Base-by-base conservation (phyloP, 2,329 filamentous ascomycete species). In the Dactylellina leptospora region DNA sequence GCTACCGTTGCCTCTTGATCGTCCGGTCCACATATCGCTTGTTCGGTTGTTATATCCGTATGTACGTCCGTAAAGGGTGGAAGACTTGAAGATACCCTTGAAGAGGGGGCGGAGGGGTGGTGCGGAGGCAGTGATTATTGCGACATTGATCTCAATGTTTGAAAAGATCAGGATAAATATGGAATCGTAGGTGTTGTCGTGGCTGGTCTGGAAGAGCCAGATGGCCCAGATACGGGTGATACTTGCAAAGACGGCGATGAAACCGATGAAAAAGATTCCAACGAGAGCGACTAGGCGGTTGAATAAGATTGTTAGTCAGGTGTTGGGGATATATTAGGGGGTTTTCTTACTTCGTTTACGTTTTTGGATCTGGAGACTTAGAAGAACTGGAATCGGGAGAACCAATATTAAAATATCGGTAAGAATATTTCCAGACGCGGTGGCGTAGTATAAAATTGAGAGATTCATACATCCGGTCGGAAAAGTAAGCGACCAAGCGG, bases 371-470 rank as follows among this genome's bases (percentile, higher is more conserved):
- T 83, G 81, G 47, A 83, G 79, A 16, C 77, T 75, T 79, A 82
- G 81, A 11, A 85, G 79, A n/a, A 81, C 81, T 23, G 81, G 79
- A 66, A 85, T 79, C 0, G 84, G 83, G 30, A 85, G 75, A 10
- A 79, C 22, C 38, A 85, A 75, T 40, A 85, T 81, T 55, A 83
- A 68, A 10, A 83, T 64, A 64, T 85, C 83, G 5, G 81, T 82
- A 4, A 80, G 72, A 22, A 84, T 82, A 48, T 82, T 83, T 64
- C 82, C 81, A 0, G 80, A 80, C 0, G 79, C 80, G 50, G 80
- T 80, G 38, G 78, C 78, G 30, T 81, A 79, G 55, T 80, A 81
- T 6, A 78, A 77, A 6, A 77, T 76, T 27, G 79, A 77, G 48
- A 79, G 77, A 58, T 81, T 77, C 55, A 79, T 79, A 54, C 81